Conservation (phyloP, 225 moss, liverwort and hornwort species). For the Thuidium tamariscinum region DNA sequence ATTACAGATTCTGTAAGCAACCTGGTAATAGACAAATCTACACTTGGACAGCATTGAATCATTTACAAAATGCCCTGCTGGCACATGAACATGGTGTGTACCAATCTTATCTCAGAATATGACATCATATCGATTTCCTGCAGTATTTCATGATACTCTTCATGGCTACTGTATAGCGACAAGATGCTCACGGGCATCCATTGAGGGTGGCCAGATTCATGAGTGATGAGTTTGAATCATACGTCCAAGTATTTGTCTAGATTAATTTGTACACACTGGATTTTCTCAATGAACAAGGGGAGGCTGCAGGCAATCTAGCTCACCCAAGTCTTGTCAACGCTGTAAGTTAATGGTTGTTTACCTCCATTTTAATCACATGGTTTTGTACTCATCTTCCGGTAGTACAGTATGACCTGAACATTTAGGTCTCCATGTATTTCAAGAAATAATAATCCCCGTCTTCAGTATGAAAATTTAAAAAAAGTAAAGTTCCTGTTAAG, state of each 20-base stretch:
- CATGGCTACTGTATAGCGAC: neutral
- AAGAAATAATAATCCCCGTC: too few relatives aligned
- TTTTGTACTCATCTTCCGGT: neutral
- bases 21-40: neutral
- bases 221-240: neutral
- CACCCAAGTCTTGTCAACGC: neutral
- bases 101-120: neutral
- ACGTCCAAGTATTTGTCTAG: neutral
- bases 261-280: neutral
- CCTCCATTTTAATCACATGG: neutral
- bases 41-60: neutral
- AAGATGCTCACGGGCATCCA: neutral
- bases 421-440: neutral
- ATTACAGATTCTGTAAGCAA: neutral
- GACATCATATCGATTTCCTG: neutral
- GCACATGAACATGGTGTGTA: constrained; percentile 6
- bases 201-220: neutral
- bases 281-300: neutral
- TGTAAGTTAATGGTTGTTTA: neutral
- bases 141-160: neutral
- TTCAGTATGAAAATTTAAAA: too few relatives aligned
- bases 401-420: neutral
- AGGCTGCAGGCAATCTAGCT: neutral
- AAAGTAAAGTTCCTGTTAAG: neutral
- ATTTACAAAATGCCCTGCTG: neutral